These are phyloP conservation scores for Toxicodendron radicans DNA, from an alignment of 345 rosid genomes.

Conservation along the genomic window DNA sequence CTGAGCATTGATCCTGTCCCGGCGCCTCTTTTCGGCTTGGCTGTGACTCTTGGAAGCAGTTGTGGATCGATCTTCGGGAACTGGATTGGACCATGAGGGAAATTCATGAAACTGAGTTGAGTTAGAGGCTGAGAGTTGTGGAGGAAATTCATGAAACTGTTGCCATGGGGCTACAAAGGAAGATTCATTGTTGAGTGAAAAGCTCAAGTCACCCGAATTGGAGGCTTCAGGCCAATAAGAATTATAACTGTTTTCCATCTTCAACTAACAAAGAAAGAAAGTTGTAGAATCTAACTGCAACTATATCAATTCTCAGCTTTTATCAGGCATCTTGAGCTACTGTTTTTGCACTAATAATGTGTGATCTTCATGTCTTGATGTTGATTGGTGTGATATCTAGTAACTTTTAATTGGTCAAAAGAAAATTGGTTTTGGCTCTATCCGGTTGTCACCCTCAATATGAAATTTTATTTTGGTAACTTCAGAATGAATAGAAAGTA, in stretches of 20 bases:
- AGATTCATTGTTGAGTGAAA: slow-evolving; percentile 17
- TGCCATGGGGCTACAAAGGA: slow-evolving; percentile 26
- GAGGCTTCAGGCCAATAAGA: slow-evolving; percentile 1
- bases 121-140: slow-evolving; percentile 7
- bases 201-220: slow-evolving; percentile 19
- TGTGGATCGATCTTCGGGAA: slow-evolving; percentile 38
- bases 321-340: slow-evolving; percentile 20
- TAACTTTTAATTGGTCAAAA: slow-evolving; percentile 38
- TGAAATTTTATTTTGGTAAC: slow-evolving; percentile 7
- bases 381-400: slow-evolving; percentile 47
- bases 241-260: slow-evolving; percentile 33
- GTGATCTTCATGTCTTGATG: slow-evolving; percentile 37
- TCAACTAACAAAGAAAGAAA: background rate
- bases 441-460: slow-evolving; percentile 33
- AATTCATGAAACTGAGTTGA: slow-evolving; percentile 19
- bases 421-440: slow-evolving; percentile 38
- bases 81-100: slow-evolving; percentile 27
- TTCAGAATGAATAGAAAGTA: background rate
- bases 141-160: background rate
- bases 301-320: background rate
- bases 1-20: slow-evolving; percentile 85
- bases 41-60: slow-evolving; percentile 62
- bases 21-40: slow-evolving; percentile 86
- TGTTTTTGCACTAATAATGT: slow-evolving; percentile 36
- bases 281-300: background rate